phyloP scores from a whole-genome alignment of 2,329 filamentous ascomycete species.

The Emmonsia crescens region DNA sequence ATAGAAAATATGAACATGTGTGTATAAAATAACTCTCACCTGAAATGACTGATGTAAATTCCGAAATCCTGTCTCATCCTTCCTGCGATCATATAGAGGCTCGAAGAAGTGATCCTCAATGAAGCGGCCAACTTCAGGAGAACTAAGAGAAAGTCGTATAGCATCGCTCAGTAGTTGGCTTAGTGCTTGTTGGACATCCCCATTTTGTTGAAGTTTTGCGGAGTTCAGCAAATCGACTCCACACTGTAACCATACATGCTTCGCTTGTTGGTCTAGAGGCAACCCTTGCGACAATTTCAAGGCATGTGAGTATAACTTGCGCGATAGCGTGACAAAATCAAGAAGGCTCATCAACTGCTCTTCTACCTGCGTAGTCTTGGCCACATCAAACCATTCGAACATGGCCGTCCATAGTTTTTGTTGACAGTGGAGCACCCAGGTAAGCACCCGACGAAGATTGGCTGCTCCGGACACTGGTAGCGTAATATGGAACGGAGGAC shows the following conservation, averaged over 20 bases:
- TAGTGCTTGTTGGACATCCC: conserved; percentile 22
- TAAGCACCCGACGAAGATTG: conserved; percentile 23
- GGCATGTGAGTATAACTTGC: conserved; percentile 16
- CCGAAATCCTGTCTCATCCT: conserved; percentile 13
- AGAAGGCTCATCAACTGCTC: conserved; percentile 15
- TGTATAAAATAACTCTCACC: conserved; percentile 16
- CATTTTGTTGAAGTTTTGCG: conserved; percentile 15
- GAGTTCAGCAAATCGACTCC: conserved; percentile 22
- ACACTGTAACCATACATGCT: conserved; percentile 22
- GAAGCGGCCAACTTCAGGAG: conserved; percentile 14
- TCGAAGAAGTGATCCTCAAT: conserved; percentile 20
- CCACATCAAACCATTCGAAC: conserved; percentile 19
- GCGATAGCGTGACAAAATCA: conserved; percentile 20
- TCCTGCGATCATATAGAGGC: conserved; percentile 17
- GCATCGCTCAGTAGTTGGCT: conserved; percentile 21
- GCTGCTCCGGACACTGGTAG: conserved; percentile 13
- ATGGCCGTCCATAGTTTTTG: conserved; percentile 24
- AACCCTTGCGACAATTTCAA: conserved; percentile 14
- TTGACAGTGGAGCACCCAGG: conserved; percentile 25
- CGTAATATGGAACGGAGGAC: conserved; percentile 8
- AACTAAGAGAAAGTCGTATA: conserved; percentile 13
- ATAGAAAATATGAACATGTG: not conserved
- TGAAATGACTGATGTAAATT: conserved; percentile 22
- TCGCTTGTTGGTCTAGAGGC: conserved; percentile 19
- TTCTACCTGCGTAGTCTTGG: conserved; percentile 10